Base-by-base conservation (phyloP, 345 rosid genomes). In the Gossypium arboreum region DNA sequence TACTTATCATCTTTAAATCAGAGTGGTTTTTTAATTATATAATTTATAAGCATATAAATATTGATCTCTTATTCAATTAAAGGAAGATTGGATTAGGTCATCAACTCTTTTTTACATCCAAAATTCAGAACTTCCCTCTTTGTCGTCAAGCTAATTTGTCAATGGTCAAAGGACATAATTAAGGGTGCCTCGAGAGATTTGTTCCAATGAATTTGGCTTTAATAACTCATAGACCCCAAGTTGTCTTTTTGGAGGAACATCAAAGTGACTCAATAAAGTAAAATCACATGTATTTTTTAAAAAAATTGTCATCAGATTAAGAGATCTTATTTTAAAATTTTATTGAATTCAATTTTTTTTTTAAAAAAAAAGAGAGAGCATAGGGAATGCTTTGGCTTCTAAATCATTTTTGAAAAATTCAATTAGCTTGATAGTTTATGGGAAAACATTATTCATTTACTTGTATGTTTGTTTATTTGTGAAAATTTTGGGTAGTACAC, bases 141-240 rank as follows among this genome's bases (percentile, higher is more conserved):
- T 68, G 79, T 68, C 65, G 79, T 81, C 78, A 72, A 81, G 77
- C 47, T 74, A 59, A 52, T 71, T 83, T 76, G 77, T 75, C 79
- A 79, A 71, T 83, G 83, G 83, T 83, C 85, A 81, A 85, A 48
- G 66, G 66, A 25, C 80, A 81, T 79, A 57, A 81, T 83, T 79
- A 72, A 56, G 70, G 76, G 57, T 71, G 48, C 15, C 68, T 62
- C 16, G 59, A 77, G 74, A 73, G 82, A 76, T 81, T 78, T 77
- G 80, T 76, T 80, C 85, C 86, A 67, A 73, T 63, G 68, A 80
- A 73, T 73, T 17, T 75, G 85, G 85, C 87, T 81, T 83, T 80
- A 68, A 12, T 22, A 73, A 50, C 79, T 56, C 79, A 67, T 17
- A 66, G 50, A 73, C 62, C 59, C 68, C 54, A 72, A 29, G 41